Evolutionary conservation across 2,329 filamentous ascomycete species (phyloP).

Genomic region (Pseudogymnoascus sp.): DNA sequence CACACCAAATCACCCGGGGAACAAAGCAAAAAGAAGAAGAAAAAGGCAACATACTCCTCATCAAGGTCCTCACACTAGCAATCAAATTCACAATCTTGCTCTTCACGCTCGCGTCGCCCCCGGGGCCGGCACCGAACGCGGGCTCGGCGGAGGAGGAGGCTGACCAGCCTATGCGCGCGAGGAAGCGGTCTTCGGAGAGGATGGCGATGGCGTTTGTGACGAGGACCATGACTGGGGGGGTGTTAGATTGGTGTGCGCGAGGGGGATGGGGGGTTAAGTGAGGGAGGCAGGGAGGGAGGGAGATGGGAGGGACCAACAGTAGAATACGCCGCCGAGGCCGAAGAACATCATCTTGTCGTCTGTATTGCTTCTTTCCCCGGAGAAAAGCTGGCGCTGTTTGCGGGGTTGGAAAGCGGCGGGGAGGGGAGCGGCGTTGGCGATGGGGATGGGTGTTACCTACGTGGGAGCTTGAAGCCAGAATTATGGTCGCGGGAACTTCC

Average conservation of each 20-base stretch:
- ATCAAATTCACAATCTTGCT: slow-evolving; percentile 84
- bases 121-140: slow-evolving; percentile 59
- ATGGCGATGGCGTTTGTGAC: slow-evolving; percentile 90
- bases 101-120: slow-evolving; percentile 69
- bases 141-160: slow-evolving; percentile 57
- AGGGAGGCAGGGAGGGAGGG: slow-evolving; percentile 12
- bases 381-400: background rate
- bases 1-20: background rate
- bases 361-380: background rate
- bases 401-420: slow-evolving; percentile 3
- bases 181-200: slow-evolving; percentile 90
- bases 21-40: background rate
- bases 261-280: background rate
- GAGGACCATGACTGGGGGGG: slow-evolving; percentile 61
- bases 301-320: slow-evolving; percentile 40
- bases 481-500: slow-evolving; percentile 6
- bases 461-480: slow-evolving; percentile 8
- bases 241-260: slow-evolving; percentile 11
- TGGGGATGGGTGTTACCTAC: slow-evolving; percentile 13
- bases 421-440: background rate
- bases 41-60: slow-evolving; percentile 63
- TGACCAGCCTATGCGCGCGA: slow-evolving; percentile 79
- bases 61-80: slow-evolving; percentile 79
- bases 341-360: slow-evolving; percentile 58
- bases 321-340: slow-evolving; percentile 60